Percentiles rank a stretch among this genome's conserved stretches.
phyloP scores from a whole-genome alignment of 108 stramenopile genomes.

The Fragilaria crotonensis region DNA sequence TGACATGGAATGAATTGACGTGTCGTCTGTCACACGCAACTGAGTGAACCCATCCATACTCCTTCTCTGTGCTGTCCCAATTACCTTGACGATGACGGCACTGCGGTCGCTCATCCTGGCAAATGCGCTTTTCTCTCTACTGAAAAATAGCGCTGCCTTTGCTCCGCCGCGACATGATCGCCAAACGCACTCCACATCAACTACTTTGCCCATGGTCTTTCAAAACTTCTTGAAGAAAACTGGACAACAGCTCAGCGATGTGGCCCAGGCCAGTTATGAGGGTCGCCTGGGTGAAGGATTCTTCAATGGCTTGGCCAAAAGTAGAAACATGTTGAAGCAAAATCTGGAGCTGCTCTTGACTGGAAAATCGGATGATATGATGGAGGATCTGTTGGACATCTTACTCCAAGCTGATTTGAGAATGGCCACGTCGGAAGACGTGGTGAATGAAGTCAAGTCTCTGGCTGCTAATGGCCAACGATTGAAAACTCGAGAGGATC shows the following conservation, averaged over 20 bases:
- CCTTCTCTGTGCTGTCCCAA: too few relatives aligned
- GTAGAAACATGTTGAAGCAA: constrained; percentile 57
- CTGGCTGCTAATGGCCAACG: constrained; percentile 32
- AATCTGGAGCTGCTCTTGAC: constrained; percentile 55
- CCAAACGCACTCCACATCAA: background rate
- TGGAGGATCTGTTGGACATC: constrained; percentile 69
- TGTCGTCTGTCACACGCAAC: too few relatives aligned
- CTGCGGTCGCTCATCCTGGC: too few relatives aligned
- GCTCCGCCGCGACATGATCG: background rate
- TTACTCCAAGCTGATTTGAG: constrained; percentile 79
- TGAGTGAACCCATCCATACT: too few relatives aligned
- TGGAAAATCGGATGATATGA: constrained; percentile 34
- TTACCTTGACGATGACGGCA: too few relatives aligned
- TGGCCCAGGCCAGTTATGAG: background rate
- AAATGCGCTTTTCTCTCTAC: background rate
- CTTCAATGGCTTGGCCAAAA: constrained; percentile 56
- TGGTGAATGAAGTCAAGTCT: constrained; percentile 63
- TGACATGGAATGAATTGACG: too few relatives aligned
- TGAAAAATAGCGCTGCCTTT: background rate
- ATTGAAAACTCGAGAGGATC: constrained; percentile 53
- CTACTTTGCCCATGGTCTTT: background rate
- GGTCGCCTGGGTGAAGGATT: background rate
- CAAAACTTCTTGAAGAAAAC: background rate
- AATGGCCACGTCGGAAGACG: constrained; percentile 64
- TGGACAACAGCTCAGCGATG: background rate